Conservation (phyloP, 176 grass and related monocot species). For the Secale cereale region DNA sequence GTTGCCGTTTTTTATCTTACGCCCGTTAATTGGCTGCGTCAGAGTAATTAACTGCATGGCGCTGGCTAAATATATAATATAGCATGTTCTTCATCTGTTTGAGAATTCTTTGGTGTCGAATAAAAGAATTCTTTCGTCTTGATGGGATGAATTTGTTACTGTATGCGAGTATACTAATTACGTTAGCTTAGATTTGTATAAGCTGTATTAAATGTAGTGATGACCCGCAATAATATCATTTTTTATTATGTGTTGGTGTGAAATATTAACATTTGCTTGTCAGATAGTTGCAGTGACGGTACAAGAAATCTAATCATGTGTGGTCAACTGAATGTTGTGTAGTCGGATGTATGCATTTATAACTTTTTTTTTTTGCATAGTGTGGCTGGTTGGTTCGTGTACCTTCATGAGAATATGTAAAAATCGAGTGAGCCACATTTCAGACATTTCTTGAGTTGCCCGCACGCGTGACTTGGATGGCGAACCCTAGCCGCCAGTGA, state of each 20-base stretch:
- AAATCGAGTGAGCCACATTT: background rate
- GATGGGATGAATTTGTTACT: background rate
- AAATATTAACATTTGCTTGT: background rate
- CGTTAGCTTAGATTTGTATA: conserved; percentile 12
- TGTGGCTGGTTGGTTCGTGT: background rate
- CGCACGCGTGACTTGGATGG: no score
- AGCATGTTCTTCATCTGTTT: conserved; percentile 5
- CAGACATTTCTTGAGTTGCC: no score
- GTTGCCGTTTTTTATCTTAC: background rate
- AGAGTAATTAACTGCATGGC: background rate
- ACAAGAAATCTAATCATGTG: no score
- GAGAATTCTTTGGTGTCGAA: conserved; percentile 32
- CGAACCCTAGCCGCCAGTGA: no score
- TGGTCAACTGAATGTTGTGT: no score
- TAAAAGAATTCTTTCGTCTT: conserved; percentile 27
- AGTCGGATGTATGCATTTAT: no score
- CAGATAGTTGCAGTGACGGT: background rate
- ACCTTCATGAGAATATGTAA: background rate
- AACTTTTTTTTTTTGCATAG: no score
- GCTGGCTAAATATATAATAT: background rate
- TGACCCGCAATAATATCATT: background rate
- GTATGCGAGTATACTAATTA: background rate
- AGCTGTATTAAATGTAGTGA: conserved; percentile 19
- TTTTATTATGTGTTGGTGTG: background rate
- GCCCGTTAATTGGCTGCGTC: conserved; percentile 12